Conservation (phyloP, 169 alveolate genomes). For the Neospora caninum region DNA sequence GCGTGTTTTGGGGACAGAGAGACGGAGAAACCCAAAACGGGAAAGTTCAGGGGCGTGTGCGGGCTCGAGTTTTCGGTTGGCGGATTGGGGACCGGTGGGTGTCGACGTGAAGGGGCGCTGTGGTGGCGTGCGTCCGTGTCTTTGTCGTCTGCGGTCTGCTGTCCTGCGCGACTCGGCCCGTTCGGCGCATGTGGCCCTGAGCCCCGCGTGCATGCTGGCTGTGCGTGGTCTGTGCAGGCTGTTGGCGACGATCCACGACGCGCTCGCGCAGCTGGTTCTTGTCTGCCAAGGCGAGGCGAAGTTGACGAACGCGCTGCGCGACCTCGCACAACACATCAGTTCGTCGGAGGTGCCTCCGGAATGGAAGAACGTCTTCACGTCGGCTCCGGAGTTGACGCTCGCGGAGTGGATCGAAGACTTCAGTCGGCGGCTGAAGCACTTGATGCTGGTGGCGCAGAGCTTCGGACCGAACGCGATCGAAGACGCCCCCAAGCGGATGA, state of each 20-base stretch:
- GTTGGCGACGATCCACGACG: constrained; percentile 77
- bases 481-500: constrained; percentile 73
- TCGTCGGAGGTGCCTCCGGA: constrained; percentile 84
- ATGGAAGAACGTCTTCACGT: constrained; percentile 82
- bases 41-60: too few relatives aligned
- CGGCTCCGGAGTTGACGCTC: constrained; percentile 78
- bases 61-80: too few relatives aligned
- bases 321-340: constrained; percentile 81
- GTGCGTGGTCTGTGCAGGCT: constrained; percentile 64
- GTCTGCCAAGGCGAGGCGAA: constrained; percentile 85
- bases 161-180: too few relatives aligned
- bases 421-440: constrained; percentile 82
- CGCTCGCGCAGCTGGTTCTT: constrained; percentile 75
- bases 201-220: neutral
- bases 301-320: constrained; percentile 83
- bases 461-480: constrained; percentile 64
- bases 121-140: too few relatives aligned
- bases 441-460: constrained; percentile 56
- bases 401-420: constrained; percentile 91
- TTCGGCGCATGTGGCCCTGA: neutral
- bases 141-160: too few relatives aligned
- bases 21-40: too few relatives aligned
- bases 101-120: too few relatives aligned
- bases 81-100: too few relatives aligned
- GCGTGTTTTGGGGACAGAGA: too few relatives aligned